A percentile compares a stretch with the other conserved stretches of the same genome.
Evolutionary conservation across 495 filamentous ascomycete species (phyloP).

Genomic region (Parathielavia appendiculata): DNA sequence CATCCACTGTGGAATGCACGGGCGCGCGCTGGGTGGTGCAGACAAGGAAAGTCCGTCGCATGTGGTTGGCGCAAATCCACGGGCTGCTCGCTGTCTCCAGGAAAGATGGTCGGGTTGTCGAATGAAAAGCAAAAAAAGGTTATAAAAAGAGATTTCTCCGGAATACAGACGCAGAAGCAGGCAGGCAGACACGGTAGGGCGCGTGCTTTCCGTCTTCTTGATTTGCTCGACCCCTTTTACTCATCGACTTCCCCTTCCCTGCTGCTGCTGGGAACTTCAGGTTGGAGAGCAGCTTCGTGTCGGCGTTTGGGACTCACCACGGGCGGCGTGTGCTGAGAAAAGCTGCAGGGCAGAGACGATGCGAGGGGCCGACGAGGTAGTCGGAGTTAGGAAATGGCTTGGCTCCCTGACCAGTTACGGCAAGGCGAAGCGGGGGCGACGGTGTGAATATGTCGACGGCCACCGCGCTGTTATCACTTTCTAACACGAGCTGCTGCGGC

Average conservation of each 20-base stretch:
- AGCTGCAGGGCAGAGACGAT: slow-evolving; percentile 6
- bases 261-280: not conserved
- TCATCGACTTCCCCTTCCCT: slow-evolving; percentile 8
- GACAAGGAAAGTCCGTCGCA: slow-evolving; percentile 33
- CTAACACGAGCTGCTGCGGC: slow-evolving; percentile 18
- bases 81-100: slow-evolving; percentile 14
- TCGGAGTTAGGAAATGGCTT: slow-evolving; percentile 3
- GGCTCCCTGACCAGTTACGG: not conserved
- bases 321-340: slow-evolving; percentile 15
- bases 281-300: slow-evolving; percentile 2
- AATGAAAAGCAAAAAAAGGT: slow-evolving; percentile 21
- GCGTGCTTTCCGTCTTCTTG: slow-evolving; percentile 16
- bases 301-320: slow-evolving; percentile 2
- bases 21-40: slow-evolving; percentile 40
- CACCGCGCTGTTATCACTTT: slow-evolving; percentile 5
- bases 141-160: slow-evolving; percentile 19
- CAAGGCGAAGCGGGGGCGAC: slow-evolving; percentile 1
- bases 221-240: slow-evolving; percentile 13
- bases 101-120: slow-evolving; percentile 14
- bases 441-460: not conserved
- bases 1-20: slow-evolving; percentile 33
- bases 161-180: slow-evolving; percentile 6
- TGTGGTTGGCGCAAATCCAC: slow-evolving; percentile 37
- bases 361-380: slow-evolving; percentile 11
- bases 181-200: not conserved